phyloP scores from a whole-genome alignment of 768 basidiomycete genomes.

The Amanita jacksonii region DNA sequence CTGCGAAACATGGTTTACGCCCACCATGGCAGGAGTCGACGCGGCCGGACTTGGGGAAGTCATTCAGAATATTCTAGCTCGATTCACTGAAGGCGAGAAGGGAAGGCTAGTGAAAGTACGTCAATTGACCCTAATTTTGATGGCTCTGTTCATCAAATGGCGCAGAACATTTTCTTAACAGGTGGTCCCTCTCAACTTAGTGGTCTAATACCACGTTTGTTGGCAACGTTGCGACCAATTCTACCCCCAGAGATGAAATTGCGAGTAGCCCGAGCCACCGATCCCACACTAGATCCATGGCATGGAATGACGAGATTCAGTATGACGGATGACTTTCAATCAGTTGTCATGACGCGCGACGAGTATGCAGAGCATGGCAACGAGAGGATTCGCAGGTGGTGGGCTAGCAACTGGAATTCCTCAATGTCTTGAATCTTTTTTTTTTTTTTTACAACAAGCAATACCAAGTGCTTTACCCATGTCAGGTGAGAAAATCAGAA shows the following conservation, averaged over 20 bases:
- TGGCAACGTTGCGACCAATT: slow-evolving; percentile 71
- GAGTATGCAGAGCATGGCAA: slow-evolving; percentile 91
- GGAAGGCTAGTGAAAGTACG: slow-evolving; percentile 64
- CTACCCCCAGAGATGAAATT: slow-evolving; percentile 78
- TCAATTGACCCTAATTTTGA: slow-evolving; percentile 9
- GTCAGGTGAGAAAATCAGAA: too few relatives aligned
- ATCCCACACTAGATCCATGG: slow-evolving; percentile 79
- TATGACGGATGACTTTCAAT: slow-evolving; percentile 40
- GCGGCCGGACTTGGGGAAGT: slow-evolving; percentile 93
- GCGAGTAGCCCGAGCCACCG: slow-evolving; percentile 47
- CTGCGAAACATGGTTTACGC: slow-evolving; percentile 89
- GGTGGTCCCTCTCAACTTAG: slow-evolving; percentile 73
- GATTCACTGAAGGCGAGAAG: slow-evolving; percentile 62
- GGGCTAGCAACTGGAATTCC: slow-evolving; percentile 91
- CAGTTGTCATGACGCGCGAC: slow-evolving; percentile 53
- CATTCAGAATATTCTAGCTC: slow-evolving; percentile 68
- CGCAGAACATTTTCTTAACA: slow-evolving; percentile 82
- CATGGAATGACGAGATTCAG: slow-evolving; percentile 82
- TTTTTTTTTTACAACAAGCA: too few relatives aligned
- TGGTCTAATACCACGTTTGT: slow-evolving; percentile 56
- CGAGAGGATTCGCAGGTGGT: slow-evolving; percentile 83
- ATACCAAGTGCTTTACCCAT: too few relatives aligned
- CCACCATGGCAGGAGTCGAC: slow-evolving; percentile 90
- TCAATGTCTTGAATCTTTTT: too few relatives aligned
- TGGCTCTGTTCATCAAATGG: not conserved